These are phyloP conservation scores for Scheffersomyces titani DNA, from an alignment of 1,139 yeast species.

Conservation along the genomic window DNA sequence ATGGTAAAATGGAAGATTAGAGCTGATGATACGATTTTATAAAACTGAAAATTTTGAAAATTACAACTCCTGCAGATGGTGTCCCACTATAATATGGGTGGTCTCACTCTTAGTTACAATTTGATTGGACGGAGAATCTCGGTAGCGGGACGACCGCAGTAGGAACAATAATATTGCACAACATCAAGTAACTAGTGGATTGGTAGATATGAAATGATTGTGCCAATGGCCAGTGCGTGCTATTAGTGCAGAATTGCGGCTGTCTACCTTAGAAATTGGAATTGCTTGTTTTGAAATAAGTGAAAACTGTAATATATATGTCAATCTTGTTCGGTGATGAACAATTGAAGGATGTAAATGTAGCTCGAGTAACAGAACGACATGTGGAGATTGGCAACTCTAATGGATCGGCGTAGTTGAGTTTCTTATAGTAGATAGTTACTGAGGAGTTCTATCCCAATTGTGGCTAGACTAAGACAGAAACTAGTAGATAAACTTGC, in stretches of 20 bases:
- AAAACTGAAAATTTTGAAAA: constrained; percentile 1
- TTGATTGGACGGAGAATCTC: constrained; percentile 17
- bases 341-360: background rate
- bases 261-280: background rate
- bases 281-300: background rate
- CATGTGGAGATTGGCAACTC: background rate
- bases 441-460: background rate
- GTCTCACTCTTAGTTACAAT: constrained; percentile 9
- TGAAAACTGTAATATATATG: background rate
- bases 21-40: constrained; percentile 2
- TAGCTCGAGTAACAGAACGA: background rate
- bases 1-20: constrained; percentile 3
- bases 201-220: background rate
- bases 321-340: background rate
- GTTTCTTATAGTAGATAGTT: background rate
- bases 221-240: background rate
- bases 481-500: background rate
- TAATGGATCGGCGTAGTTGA: background rate
- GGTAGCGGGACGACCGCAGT: constrained; percentile 10
- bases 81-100: background rate
- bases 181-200: no score
- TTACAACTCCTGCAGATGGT: background rate
- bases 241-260: background rate
- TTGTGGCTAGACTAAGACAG: background rate
- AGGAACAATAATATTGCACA: background rate